Evolutionary conservation across 768 basidiomycete genomes (phyloP), one percentile per base, ranked within the genome.

Genomic region (Tricholoma matsutake): DNA sequence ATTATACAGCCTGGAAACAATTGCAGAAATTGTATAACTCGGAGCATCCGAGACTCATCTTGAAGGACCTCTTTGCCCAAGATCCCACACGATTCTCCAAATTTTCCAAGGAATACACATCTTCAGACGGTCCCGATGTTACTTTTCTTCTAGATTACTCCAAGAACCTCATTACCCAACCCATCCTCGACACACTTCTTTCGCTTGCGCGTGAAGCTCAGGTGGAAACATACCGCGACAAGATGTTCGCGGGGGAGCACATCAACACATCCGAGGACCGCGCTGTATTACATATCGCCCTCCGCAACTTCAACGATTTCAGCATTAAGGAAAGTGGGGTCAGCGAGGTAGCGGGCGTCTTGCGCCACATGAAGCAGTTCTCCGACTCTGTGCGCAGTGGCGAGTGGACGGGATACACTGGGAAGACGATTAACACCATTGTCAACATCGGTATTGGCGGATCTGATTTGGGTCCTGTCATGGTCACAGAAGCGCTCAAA

Each of bases 401-500:
- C 29, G 80, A 80, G 59, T 97, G 96, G 94, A 98, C 91, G 75
- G 97, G 97, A 14, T 98, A 97, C 80, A 97, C 96, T 1, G 96
- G 97, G 45, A 97, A 98, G 79, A 71, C 85, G 9, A 98, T 99
- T 81, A 85, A 87, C 69, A 88, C 94, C 53, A 88, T 99, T 75
- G 95, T 99, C 72, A 98, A 98, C 79, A 97, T 99, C 67, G 97
- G 97, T 62, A 99, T 99, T 72, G 97, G 97, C 58, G 97, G 97
- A 56, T 97, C 95, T 35, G 97, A 99, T 74, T 81, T 99, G 56
- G 96, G 96, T 16, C 97, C 96, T 14, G 96, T 98, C 68, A 99
- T 99, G 97, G 96, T 98, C 61, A 96, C 94, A 10, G 97, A 98
- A 79, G 96, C 95, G 4, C 86, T 98, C 75, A 97, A 96, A 78